A percentile compares a stretch with the other conserved stretches of the same genome.
phyloP scores from a whole-genome alignment of 2,329 filamentous ascomycete genomes.

The Exophiala calicioides region DNA sequence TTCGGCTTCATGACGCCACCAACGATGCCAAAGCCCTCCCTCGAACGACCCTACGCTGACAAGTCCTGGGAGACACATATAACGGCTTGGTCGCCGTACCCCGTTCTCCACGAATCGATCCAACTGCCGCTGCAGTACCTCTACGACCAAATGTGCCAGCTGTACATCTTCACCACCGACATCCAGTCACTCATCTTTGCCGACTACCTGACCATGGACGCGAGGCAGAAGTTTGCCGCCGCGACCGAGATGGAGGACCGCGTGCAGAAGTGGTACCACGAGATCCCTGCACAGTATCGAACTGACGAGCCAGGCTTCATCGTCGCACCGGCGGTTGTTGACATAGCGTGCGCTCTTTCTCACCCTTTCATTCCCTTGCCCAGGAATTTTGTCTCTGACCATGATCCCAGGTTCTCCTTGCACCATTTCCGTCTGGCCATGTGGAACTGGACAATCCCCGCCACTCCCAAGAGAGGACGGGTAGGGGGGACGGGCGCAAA shows the following conservation, averaged over 20 bases:
- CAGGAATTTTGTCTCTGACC: constrained; percentile 2
- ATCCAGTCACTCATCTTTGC: constrained; percentile 9
- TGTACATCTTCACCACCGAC: constrained; percentile 9
- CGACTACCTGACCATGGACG: constrained; percentile 8
- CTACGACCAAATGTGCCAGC: constrained; percentile 12
- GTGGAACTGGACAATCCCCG: constrained; percentile 17
- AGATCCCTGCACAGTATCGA: constrained; percentile 3
- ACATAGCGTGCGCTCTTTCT: constrained; percentile 9
- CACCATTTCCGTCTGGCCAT: constrained; percentile 12
- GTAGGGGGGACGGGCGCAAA: too few relatives aligned
- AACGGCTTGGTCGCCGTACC: constrained; percentile 16
- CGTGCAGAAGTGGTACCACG: constrained; percentile 12
- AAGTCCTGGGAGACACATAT: constrained; percentile 6
- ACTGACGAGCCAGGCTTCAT: constrained; percentile 8
- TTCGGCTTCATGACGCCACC: constrained; percentile 6
- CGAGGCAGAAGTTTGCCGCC: constrained; percentile 7
- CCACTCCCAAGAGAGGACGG: too few relatives aligned
- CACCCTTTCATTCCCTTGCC: neutral
- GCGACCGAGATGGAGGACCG: constrained; percentile 6
- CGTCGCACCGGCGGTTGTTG: constrained; percentile 6
- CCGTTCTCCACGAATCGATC: constrained; percentile 10
- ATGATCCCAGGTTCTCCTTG: neutral
- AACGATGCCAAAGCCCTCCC: constrained; percentile 3
- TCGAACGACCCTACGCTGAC: constrained; percentile 10
- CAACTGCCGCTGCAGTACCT: constrained; percentile 10